These are phyloP conservation scores for Cornus controversa DNA, from an alignment of 148 eudicot species.

Conservation along the genomic window DNA sequence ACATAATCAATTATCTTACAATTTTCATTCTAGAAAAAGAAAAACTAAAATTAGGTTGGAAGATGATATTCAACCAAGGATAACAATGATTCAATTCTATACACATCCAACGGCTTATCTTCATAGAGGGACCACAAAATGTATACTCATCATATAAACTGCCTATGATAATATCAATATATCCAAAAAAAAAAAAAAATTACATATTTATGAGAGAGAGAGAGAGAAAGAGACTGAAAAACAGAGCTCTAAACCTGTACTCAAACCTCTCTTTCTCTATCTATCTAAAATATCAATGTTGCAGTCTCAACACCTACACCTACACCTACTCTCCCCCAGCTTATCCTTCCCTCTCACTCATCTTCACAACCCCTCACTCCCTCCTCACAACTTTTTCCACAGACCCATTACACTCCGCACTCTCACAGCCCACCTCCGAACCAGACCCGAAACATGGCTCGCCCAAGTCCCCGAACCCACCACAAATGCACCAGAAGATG, in stretches of 20 bases:
- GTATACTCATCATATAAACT: too few relatives aligned
- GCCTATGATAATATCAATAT: neutral
- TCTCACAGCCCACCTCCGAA: constrained; percentile 27
- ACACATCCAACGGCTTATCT: too few relatives aligned
- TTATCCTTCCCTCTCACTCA: constrained; percentile 21
- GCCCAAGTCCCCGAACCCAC: constrained; percentile 33
- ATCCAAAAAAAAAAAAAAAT: neutral
- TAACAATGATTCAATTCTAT: too few relatives aligned
- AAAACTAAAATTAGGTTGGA: too few relatives aligned
- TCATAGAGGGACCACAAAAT: neutral
- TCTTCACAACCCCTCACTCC: constrained; percentile 15
- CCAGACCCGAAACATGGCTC: constrained; percentile 27
- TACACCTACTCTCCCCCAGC: constrained; percentile 20
- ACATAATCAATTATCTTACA: too few relatives aligned
- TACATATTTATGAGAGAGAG: neutral
- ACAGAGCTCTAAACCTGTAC: neutral
- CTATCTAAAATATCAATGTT: constrained; percentile 33
- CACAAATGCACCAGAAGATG: constrained; percentile 32
- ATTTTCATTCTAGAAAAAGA: too few relatives aligned
- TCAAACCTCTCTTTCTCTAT: constrained; percentile 3
- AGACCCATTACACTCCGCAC: constrained; percentile 29
- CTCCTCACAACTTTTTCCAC: constrained; percentile 12
- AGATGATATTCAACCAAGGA: too few relatives aligned
- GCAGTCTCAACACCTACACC: constrained; percentile 32
- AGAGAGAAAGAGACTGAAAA: neutral